A percentile compares a stretch with the other conserved stretches of the same genome.
These are phyloP conservation scores for Betula pendula DNA, from an alignment of 306 rosid species.

Conservation along the genomic window DNA sequence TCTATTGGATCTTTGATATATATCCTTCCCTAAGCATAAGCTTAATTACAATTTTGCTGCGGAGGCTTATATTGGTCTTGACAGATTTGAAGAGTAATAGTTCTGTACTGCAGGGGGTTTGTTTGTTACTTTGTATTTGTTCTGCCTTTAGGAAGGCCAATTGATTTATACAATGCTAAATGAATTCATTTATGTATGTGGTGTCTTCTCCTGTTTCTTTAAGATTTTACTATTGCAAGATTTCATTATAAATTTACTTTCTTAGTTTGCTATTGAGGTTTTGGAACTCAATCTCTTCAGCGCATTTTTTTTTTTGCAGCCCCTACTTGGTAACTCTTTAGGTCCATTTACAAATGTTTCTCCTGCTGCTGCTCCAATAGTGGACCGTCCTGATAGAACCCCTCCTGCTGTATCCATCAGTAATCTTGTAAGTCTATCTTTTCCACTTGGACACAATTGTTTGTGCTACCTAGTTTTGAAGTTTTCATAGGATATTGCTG, in stretches of 20 bases:
- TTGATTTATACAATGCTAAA: not conserved
- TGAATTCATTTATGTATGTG: not conserved
- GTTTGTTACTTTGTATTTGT: not conserved
- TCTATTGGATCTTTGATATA: not conserved
- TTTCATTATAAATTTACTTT: not conserved
- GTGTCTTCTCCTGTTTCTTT: not conserved
- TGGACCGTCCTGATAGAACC: conserved; percentile 40
- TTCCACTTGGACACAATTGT: conserved; percentile 1
- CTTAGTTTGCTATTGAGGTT: not conserved
- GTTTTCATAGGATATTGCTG: conserved; percentile 12
- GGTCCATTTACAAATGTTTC: conserved; percentile 41
- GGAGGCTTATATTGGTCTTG: not conserved
- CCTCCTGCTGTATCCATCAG: conserved; percentile 41
- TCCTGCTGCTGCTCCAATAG: conserved; percentile 22
- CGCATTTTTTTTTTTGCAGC: conserved; percentile 30
- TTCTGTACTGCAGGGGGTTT: not conserved
- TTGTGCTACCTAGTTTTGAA: not conserved
- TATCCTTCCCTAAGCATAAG: not conserved
- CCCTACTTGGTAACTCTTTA: conserved; percentile 41
- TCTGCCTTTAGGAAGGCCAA: not conserved
- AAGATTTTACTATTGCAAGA: not conserved
- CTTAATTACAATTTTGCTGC: not conserved
- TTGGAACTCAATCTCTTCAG: not conserved
- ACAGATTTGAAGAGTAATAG: not conserved
- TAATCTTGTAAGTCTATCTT: conserved; percentile 36